Conservation (phyloP, 768 basidiomycete genomes). For the Termitomyces sp. region DNA sequence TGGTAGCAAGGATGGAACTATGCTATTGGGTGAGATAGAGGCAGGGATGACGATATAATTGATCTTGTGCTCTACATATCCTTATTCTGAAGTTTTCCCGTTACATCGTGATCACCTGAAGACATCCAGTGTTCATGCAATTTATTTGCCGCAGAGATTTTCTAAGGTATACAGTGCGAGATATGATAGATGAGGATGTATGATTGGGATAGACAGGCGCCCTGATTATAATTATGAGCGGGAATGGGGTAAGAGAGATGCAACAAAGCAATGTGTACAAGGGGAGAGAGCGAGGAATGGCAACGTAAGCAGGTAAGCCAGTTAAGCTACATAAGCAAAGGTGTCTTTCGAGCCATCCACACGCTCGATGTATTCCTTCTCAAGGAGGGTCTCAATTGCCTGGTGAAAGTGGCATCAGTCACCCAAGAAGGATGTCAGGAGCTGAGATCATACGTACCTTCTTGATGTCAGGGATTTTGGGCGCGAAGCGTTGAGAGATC, state of each 20-base stretch:
- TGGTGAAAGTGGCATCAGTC: slow-evolving; percentile 20
- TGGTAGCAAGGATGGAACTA: slow-evolving; percentile 87
- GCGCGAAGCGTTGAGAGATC: slow-evolving; percentile 84
- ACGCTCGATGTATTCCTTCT: slow-evolving; percentile 98
- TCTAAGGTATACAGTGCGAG: slow-evolving; percentile 10
- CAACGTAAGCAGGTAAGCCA: neutral
- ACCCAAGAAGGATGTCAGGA: neutral
- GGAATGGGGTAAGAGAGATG: neutral
- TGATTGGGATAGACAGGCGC: neutral
- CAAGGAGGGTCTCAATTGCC: slow-evolving; percentile 90
- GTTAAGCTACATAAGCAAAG: slow-evolving; percentile 72
- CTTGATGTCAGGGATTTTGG: slow-evolving; percentile 96
- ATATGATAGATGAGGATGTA: neutral
- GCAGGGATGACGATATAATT: slow-evolving; percentile 43
- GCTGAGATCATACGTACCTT: slow-evolving; percentile 66
- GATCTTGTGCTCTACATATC: neutral
- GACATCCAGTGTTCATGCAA: neutral
- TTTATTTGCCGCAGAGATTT: neutral
- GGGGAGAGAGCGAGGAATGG: neutral
- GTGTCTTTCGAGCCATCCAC: slow-evolving; percentile 90
- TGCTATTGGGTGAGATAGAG: slow-evolving; percentile 91
- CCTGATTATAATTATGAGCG: neutral
- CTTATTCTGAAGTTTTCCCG: neutral
- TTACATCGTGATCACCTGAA: neutral
- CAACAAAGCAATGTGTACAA: slow-evolving; percentile 4